Conservation (phyloP, 2,329 filamentous ascomycete species). For the Zasmidium citrigriseum region DNA sequence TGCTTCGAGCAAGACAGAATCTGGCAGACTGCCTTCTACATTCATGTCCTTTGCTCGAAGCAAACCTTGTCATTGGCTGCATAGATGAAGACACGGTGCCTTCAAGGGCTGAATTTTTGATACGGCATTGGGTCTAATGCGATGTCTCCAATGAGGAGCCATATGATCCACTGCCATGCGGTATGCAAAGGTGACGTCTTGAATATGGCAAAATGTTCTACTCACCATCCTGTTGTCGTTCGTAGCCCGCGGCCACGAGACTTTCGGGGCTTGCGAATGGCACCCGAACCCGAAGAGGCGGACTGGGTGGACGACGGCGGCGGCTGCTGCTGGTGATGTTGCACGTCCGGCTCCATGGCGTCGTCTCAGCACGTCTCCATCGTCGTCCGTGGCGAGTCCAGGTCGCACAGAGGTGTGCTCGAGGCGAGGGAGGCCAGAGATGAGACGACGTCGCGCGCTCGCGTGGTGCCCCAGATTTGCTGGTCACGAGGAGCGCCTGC, state of each 20-base stretch:
- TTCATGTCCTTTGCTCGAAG: too few species aligned
- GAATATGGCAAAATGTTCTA: background rate
- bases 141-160: background rate
- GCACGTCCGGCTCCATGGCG: background rate
- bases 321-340: background rate
- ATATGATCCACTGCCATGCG: background rate
- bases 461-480: too few species aligned
- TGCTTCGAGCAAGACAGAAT: too few species aligned
- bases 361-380: conserved; percentile 4
- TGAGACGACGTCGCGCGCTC: background rate
- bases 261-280: conserved; percentile 31
- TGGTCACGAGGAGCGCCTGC: too few species aligned
- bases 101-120: too few species aligned
- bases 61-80: too few species aligned
- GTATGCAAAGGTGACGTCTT: background rate
- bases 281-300: background rate
- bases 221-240: conserved; percentile 23
- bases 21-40: too few species aligned
- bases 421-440: background rate
- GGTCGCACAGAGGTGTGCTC: background rate
- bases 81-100: too few species aligned
- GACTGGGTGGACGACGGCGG: too few species aligned
- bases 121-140: too few species aligned
- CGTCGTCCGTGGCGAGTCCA: conserved; percentile 3
- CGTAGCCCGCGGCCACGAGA: conserved; percentile 32